Evolutionary conservation across 192 early-diverging fungal species (phyloP), one percentile per base, ranked within the genome.

Genomic region (Glomus cerebriforme): DNA sequence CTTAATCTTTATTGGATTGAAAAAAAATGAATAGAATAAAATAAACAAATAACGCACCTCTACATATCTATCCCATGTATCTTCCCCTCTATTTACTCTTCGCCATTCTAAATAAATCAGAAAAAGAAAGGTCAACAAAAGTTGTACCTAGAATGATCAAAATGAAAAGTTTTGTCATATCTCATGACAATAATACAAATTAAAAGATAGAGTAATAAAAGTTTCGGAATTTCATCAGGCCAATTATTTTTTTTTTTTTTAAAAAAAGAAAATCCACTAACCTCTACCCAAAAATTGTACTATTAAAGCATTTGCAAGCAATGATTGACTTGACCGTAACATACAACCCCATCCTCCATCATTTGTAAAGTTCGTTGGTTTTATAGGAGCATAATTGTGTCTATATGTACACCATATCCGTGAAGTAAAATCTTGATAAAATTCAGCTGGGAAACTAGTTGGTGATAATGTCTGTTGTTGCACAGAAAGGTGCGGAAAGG

Each of bases 271-370:
- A 74, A 79, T 77, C 69, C 68, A 80, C 75, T 43, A 79, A 94
- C 92, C 92, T 85, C 95, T 82, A 22, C 96, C 95, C 79, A 98
- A 85, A 31, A 88, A 79, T 79, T 94, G 91, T 26, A 93, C 79
- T 74, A 95, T 81, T 22, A 98, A 83, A 0, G 95, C 90, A 79
- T 95, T 96, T 0, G 94, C 92, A 58, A 99, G 88, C 39, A 99
- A 84, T 82, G 94, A 95, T 85, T 99, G 98, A 0, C 97, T 96
- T 59, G 93, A 94, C 29, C 98, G 83, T 69, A 99, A 82, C 98
- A 99, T 99, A 84, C 98, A 99, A 0, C 98, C 98, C 96, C 96
- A 96, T 6, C 95, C 95, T 63, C 91, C 88, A 81, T 99, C 98
- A 10, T 91, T 92, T 24, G 95, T 97, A 77, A 91, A 95, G 54